These are phyloP conservation scores for Rhizopus arrhizus DNA, from an alignment of 371 early-diverging fungal genomes.

Conservation along the genomic window DNA sequence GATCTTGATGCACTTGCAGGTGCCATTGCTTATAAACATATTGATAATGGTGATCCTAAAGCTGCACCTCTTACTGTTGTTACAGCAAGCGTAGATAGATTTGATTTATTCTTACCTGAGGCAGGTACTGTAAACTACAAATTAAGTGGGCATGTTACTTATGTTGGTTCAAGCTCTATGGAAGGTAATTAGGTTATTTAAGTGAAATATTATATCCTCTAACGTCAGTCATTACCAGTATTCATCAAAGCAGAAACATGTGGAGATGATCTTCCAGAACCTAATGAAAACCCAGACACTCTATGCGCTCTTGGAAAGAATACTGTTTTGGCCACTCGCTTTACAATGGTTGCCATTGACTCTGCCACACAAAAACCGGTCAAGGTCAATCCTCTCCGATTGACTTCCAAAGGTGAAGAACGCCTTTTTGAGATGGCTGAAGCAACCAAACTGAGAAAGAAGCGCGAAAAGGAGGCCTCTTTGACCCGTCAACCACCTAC, in stretches of 20 bases:
- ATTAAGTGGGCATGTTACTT: slow-evolving; percentile 78
- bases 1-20: slow-evolving; percentile 87
- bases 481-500: slow-evolving; percentile 80
- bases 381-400: slow-evolving; percentile 73
- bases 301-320: slow-evolving; percentile 39
- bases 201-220: neutral
- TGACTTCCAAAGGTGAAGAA: slow-evolving; percentile 81
- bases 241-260: slow-evolving; percentile 72
- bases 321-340: slow-evolving; percentile 79
- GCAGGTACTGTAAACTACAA: slow-evolving; percentile 70
- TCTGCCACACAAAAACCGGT: slow-evolving; percentile 71
- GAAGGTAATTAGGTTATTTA: slow-evolving; percentile 57
- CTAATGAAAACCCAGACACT: slow-evolving; percentile 21
- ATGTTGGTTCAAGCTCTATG: slow-evolving; percentile 90
- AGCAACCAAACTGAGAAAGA: slow-evolving; percentile 72
- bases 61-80: slow-evolving; percentile 76
- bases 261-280: slow-evolving; percentile 17
- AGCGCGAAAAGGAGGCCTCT: slow-evolving; percentile 55
- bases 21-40: slow-evolving; percentile 78
- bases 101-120: slow-evolving; percentile 75
- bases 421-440: slow-evolving; percentile 79
- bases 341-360: slow-evolving; percentile 93
- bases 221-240: slow-evolving; percentile 34
- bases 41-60: slow-evolving; percentile 66
- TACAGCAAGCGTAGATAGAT: slow-evolving; percentile 89